Percentiles rank a stretch among this genome's conserved stretches.
These are phyloP conservation scores for Medicago ruthenica DNA, from an alignment of 306 rosid species.

Conservation along the genomic window DNA sequence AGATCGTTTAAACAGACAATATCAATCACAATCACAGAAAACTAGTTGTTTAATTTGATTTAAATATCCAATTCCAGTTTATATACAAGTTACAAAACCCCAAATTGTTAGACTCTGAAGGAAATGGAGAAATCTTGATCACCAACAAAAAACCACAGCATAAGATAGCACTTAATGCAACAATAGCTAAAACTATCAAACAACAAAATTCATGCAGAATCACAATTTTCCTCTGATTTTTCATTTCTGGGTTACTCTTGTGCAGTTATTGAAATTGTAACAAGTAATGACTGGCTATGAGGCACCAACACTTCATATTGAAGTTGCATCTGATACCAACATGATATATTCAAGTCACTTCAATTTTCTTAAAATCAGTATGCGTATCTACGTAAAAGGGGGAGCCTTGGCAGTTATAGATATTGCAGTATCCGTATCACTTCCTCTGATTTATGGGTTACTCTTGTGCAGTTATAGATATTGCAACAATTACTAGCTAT, in stretches of 20 bases:
- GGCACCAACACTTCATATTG: background rate
- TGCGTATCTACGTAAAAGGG: no score
- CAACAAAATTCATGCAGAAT: conserved; percentile 12
- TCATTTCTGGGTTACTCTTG: background rate
- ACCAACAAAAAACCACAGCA: background rate
- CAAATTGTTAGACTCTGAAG: background rate
- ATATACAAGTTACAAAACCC: background rate
- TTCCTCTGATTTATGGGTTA: background rate
- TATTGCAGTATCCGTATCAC: no score
- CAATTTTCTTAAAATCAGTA: no score
- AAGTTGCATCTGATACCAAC: background rate
- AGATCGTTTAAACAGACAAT: conserved; percentile 16
- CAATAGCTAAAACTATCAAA: conserved; percentile 4
- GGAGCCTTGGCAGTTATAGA: no score
- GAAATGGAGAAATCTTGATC: background rate
- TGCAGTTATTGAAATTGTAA: conserved; percentile 14
- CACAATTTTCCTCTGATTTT: background rate
- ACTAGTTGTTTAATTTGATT: background rate
- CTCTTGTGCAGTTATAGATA: conserved; percentile 8
- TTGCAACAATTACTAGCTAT: background rate
- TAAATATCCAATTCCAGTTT: background rate
- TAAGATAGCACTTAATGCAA: background rate
- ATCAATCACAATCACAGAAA: conserved; percentile 27
- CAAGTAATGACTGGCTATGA: background rate
- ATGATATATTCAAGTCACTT: no score